Conservation (phyloP, 208 protist genomes). For the Histomonas meleagridis region DNA sequence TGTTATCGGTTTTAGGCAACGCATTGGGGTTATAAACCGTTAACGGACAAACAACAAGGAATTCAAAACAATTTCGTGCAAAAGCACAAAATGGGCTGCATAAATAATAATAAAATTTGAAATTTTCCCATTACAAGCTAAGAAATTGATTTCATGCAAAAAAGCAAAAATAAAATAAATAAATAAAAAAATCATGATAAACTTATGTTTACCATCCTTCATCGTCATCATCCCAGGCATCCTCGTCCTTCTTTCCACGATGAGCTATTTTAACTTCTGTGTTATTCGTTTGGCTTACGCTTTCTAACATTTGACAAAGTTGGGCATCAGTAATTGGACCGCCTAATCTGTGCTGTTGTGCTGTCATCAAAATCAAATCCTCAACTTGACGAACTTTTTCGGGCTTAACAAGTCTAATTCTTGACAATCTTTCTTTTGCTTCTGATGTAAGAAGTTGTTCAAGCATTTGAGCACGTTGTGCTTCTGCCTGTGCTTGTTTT, state of each 20-base stretch:
- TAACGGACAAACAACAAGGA: no score
- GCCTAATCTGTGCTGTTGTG: not conserved
- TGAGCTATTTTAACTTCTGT: not conserved
- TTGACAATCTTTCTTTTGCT: not conserved
- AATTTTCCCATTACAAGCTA: no score
- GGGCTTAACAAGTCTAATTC: not conserved
- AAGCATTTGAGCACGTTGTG: not conserved
- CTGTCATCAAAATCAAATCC: not conserved
- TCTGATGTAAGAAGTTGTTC: not conserved
- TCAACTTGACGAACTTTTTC: constrained; percentile 1
- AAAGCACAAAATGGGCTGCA: no score
- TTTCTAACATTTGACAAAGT: not conserved
- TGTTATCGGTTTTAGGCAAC: no score
- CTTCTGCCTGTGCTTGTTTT: not conserved
- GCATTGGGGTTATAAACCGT: no score
- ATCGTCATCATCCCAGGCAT: constrained; percentile 4
- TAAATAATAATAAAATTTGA: no score
- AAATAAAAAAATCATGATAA: no score
- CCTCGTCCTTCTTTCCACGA: not conserved
- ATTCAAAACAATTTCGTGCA: no score
- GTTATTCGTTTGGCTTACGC: not conserved
- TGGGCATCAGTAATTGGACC: not conserved
- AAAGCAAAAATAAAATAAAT: no score
- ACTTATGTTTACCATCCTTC: constrained; percentile 33
- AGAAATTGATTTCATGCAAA: no score